phyloP scores from a whole-genome alignment of 768 basidiomycete species.

The Trametes sanguinea region DNA sequence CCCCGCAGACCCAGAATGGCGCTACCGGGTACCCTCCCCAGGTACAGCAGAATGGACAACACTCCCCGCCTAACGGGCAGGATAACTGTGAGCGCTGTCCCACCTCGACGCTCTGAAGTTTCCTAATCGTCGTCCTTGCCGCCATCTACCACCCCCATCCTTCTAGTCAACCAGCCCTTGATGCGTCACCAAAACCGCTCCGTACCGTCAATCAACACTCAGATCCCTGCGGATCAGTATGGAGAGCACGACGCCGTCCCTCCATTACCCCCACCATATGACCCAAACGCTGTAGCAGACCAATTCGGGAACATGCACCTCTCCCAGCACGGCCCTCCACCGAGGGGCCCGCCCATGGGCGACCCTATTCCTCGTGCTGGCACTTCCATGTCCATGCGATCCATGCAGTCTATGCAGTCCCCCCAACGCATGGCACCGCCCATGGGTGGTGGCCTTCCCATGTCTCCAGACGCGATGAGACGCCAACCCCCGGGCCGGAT shows the following conservation, averaged over 20 bases:
- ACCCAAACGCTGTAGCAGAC: constrained; percentile 49
- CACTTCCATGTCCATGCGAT: constrained; percentile 43
- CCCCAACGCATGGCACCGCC: constrained; percentile 21
- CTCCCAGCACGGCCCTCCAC: constrained; percentile 39
- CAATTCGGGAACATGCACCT: constrained; percentile 58
- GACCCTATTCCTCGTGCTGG: constrained; percentile 58
- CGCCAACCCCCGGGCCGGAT: constrained; percentile 25
- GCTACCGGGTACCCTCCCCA: neutral
- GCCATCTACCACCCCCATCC: neutral
- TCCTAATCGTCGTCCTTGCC: constrained; percentile 8
- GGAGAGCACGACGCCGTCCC: constrained; percentile 24
- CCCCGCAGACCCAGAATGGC: constrained; percentile 6
- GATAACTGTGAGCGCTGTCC: constrained; percentile 24
- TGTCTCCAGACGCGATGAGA: constrained; percentile 23
- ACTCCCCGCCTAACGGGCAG: constrained; percentile 5
- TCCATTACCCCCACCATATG: constrained; percentile 41
- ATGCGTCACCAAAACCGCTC: constrained; percentile 52
- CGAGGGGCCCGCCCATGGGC: constrained; percentile 32
- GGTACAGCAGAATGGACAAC: constrained; percentile 4
- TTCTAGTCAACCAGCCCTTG: constrained; percentile 24
- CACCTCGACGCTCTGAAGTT: neutral
- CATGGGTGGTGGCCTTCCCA: constrained; percentile 18
- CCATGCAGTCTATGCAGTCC: constrained; percentile 24
- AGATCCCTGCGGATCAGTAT: constrained; percentile 34
- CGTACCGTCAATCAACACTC: constrained; percentile 46